A percentile compares a stretch with the other conserved stretches of the same genome.
Evolutionary conservation across 352 stramenopile genomes (phyloP).

Genomic region (Pythium chondricola): DNA sequence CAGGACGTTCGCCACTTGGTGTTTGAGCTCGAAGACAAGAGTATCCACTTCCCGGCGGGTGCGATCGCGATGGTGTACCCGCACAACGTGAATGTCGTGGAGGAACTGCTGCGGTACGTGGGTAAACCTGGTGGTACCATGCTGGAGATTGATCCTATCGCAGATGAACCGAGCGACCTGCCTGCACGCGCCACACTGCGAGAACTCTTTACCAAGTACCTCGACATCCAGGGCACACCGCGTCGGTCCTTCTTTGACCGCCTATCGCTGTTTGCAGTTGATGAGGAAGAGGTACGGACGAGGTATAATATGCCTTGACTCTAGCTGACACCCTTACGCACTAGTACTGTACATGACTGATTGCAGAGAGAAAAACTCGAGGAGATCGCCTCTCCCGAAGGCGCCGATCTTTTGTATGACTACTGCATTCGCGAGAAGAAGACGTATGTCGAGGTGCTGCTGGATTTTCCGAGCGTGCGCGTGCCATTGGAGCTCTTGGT

Average conservation of each 20-base stretch:
- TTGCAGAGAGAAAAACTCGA: conserved; percentile 85
- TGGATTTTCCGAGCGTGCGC: conserved; percentile 78
- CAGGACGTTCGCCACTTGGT: conserved; percentile 81
- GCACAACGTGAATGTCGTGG: conserved; percentile 64
- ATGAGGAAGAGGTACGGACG: conserved; percentile 69
- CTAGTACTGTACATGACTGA: not conserved
- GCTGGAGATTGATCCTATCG: conserved; percentile 45
- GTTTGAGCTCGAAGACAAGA: conserved; percentile 36
- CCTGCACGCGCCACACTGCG: conserved; percentile 43
- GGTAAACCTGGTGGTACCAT: conserved; percentile 25
- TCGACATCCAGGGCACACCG: conserved; percentile 85
- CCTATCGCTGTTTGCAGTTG: conserved; percentile 71
- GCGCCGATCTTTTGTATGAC: conserved; percentile 89
- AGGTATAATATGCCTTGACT: not conserved
- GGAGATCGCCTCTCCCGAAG: conserved; percentile 83
- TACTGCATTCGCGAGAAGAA: conserved; percentile 92
- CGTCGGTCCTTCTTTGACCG: conserved; percentile 85
- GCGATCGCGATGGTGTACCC: conserved; percentile 77
- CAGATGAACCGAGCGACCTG: conserved; percentile 45
- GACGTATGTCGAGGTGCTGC: conserved; percentile 83
- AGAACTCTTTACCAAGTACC: conserved; percentile 76
- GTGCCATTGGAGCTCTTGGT: conserved; percentile 70
- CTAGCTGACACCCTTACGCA: too few species aligned
- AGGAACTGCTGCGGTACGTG: conserved; percentile 60
- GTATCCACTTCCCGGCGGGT: conserved; percentile 43